Base-by-base conservation (phyloP, 306 rosid genomes). In the Trifolium repens region DNA sequence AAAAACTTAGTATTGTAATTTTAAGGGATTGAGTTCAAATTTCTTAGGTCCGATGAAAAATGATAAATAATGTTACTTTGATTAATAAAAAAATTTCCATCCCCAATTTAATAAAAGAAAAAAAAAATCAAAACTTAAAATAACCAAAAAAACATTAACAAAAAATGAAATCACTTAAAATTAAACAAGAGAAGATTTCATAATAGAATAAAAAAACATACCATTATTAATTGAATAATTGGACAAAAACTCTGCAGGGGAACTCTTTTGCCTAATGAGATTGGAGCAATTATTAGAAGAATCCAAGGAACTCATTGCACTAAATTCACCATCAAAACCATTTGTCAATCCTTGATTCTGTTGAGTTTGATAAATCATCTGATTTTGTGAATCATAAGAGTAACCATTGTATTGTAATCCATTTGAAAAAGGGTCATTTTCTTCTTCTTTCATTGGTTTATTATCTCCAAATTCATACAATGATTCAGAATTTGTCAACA, bases 201-300 rank as follows among this genome's bases (percentile, higher is more conserved):
- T 17, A 49, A 40, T 5, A 59, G 8, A 35, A 16, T 22, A 71
- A 44, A 26, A 26, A 44, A 26, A 5, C 67, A 59, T 86, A 93
- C 98, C 94, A 78, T 82, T 88, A 60, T 85, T 83, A 71, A 62
- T 50, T 12, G 83, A 37, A 15, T 71, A 79, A 74, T 79, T 80
- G 69, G 88, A 72, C 89, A 89, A 83, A 67, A 94, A 78, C 13
- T 78, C 91, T 50, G 96, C 82, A 5, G 98, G 96, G 40, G 92
- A 91, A 79, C 92, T 94, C 76, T 68, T 86, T 63, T 89, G 96
- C 83, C 96, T 84, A 42, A 75, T 73, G 76, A 85, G 86, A 86
- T 87, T 79, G 64, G 88, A 68, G 44, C 66, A 80, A 86, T 85
- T 87, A 46, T 69, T 75, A 7, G 73, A 67, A 67, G 55, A 43